Conservation (phyloP, 2,329 filamentous ascomycete genomes). For the Truncatella angustata region DNA sequence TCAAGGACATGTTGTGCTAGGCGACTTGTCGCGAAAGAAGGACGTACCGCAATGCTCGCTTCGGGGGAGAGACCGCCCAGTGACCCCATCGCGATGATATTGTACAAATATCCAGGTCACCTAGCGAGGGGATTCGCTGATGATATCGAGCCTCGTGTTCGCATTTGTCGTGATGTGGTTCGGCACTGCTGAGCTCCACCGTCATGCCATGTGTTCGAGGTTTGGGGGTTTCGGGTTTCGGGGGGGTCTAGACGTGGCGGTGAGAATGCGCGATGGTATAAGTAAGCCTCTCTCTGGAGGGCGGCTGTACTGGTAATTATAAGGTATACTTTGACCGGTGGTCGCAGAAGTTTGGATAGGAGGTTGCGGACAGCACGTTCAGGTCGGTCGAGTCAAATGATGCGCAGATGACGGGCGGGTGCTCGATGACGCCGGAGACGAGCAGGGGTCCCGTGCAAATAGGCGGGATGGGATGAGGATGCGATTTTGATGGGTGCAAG, state of each 20-base stretch:
- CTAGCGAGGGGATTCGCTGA: conserved; percentile 30
- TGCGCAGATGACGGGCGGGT: not conserved
- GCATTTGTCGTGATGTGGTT: not conserved
- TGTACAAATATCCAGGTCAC: conserved; percentile 39
- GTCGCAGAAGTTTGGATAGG: too few species aligned
- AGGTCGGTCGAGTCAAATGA: not conserved
- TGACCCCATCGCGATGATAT: conserved; percentile 59
- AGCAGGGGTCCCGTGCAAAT: conserved; percentile 12
- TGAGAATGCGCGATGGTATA: not conserved
- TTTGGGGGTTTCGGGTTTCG: not conserved
- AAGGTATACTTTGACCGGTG: too few species aligned
- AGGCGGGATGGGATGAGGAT: not conserved
- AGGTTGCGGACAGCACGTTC: not conserved
- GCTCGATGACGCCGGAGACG: conserved; percentile 10
- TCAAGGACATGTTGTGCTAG: too few species aligned
- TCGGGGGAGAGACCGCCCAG: conserved; percentile 74
- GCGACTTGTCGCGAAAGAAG: not conserved
- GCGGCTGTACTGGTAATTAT: too few species aligned
- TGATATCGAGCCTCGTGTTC: conserved; percentile 8
- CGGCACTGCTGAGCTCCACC: not conserved
- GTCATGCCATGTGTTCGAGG: not conserved
- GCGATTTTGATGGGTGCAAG: not conserved
- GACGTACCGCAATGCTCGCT: conserved; percentile 71
- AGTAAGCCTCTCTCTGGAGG: too few species aligned
- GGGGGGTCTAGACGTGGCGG: not conserved